A percentile compares a stretch with the other conserved stretches of the same genome.
Conservation (phyloP, 495 filamentous ascomycete genomes). For the Usnea hakonensis region DNA sequence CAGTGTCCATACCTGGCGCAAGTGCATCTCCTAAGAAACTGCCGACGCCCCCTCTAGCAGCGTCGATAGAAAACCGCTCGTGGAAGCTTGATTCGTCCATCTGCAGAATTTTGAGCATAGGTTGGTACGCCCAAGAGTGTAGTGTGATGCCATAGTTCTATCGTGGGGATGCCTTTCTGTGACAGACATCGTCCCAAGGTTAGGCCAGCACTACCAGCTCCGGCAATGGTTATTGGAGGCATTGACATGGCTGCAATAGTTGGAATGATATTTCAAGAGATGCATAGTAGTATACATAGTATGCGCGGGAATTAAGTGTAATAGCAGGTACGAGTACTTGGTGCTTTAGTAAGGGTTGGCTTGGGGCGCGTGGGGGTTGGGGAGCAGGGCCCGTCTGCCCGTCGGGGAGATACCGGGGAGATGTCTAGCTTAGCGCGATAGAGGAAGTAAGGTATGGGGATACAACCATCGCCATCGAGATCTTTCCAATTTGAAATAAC, state of each 20-base stretch:
- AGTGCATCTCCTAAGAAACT: slow-evolving; percentile 29
- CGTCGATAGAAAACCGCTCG: slow-evolving; percentile 27
- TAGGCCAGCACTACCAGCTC: slow-evolving; percentile 31
- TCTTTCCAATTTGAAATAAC: too few relatives aligned
- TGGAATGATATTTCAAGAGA: not conserved
- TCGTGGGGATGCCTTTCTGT: slow-evolving; percentile 27
- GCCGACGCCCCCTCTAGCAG: slow-evolving; percentile 18
- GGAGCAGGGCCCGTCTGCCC: too few relatives aligned
- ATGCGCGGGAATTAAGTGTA: too few relatives aligned
- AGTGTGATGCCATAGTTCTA: slow-evolving; percentile 34
- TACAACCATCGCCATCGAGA: too few relatives aligned
- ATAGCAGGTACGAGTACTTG: too few relatives aligned
- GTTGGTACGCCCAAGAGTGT: slow-evolving; percentile 28
- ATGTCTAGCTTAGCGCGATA: too few relatives aligned
- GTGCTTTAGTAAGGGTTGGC: too few relatives aligned
- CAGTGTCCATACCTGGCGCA: not conserved
- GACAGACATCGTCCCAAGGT: slow-evolving; percentile 29
- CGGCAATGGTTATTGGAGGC: slow-evolving; percentile 27
- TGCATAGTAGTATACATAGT: not conserved
- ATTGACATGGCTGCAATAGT: slow-evolving; percentile 9
- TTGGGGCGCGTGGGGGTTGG: too few relatives aligned
- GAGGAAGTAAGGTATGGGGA: too few relatives aligned
- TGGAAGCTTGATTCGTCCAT: slow-evolving; percentile 31
- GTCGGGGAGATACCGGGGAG: too few relatives aligned
- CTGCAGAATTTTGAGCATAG: slow-evolving; percentile 30